Percentiles rank a stretch among this genome's conserved stretches.
Conservation (phyloP, 2,329 filamentous ascomycete genomes). For the Massarina eburnea region DNA sequence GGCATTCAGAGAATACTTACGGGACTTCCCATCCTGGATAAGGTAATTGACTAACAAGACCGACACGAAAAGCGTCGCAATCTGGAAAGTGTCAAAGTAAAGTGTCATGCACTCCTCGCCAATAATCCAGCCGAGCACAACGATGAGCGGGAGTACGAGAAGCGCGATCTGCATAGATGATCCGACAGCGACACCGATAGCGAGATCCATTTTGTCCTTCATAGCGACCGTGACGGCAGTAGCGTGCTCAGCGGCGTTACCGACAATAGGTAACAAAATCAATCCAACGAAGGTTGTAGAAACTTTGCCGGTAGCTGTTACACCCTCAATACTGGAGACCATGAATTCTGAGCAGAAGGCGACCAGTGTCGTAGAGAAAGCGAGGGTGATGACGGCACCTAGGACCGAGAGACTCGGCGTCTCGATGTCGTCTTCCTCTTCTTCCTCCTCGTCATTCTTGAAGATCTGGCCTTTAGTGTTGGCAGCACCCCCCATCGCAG, state of each 20-base stretch:
- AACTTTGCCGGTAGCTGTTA: slow-evolving; percentile 53
- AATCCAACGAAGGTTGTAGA: slow-evolving; percentile 64
- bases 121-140: slow-evolving; percentile 64
- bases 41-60: slow-evolving; percentile 63
- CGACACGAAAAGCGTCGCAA: slow-evolving; percentile 63
- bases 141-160: slow-evolving; percentile 61
- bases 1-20: slow-evolving; percentile 23
- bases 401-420: slow-evolving; percentile 74
- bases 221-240: slow-evolving; percentile 63
- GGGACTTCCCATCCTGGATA: slow-evolving; percentile 61
- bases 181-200: slow-evolving; percentile 67
- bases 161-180: slow-evolving; percentile 67
- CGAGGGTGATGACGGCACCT: slow-evolving; percentile 72
- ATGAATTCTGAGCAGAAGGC: slow-evolving; percentile 73
- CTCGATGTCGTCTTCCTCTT: slow-evolving; percentile 65
- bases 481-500: slow-evolving; percentile 53
- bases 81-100: slow-evolving; percentile 86
- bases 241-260: slow-evolving; percentile 67
- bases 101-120: slow-evolving; percentile 68
- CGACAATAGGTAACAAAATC: slow-evolving; percentile 66
- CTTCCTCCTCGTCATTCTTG: slow-evolving; percentile 31
- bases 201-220: slow-evolving; percentile 70
- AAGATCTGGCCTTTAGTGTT: slow-evolving; percentile 51
- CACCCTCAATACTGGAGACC: slow-evolving; percentile 60
- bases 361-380: slow-evolving; percentile 74